Conservation (phyloP, 352 stramenopile species). For the Phytophthora syringae region DNA sequence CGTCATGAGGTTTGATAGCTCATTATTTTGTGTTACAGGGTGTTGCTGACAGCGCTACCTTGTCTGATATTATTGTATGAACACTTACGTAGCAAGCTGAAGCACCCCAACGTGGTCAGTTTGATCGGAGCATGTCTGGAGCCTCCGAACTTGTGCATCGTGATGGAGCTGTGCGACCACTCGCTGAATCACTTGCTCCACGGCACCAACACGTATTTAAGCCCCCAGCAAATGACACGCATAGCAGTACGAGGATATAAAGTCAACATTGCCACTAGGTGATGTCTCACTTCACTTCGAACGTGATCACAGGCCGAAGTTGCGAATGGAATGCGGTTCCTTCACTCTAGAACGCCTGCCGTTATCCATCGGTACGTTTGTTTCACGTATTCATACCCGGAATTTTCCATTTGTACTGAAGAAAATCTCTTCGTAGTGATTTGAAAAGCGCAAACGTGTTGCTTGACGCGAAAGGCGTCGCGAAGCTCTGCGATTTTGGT, state of each 20-base stretch:
- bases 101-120: conserved; percentile 77
- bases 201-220: conserved; percentile 54
- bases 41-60: background rate
- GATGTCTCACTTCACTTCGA: background rate
- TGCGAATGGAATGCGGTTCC: conserved; percentile 86
- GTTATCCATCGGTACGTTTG: conserved; percentile 84
- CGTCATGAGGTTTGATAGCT: conserved; percentile 73
- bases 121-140: conserved; percentile 80
- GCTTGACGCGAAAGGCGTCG: conserved; percentile 61
- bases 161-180: conserved; percentile 80
- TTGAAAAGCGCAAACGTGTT: conserved; percentile 93
- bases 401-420: background rate
- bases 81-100: conserved; percentile 51
- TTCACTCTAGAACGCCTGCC: conserved; percentile 79
- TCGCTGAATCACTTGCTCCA: conserved; percentile 77
- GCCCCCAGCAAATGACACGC: conserved; percentile 55
- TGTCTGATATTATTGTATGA: background rate
- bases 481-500: conserved; percentile 95
- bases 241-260: conserved; percentile 50
- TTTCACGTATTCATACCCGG: background rate
- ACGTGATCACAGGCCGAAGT: conserved; percentile 62
- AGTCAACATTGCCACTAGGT: too few species aligned
- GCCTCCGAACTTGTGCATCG: conserved; percentile 81
- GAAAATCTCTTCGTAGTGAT: conserved; percentile 45
- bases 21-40: background rate